phyloP scores from a whole-genome alignment of 1,284 basidiomycete species.

The Marasmius oreades region DNA sequence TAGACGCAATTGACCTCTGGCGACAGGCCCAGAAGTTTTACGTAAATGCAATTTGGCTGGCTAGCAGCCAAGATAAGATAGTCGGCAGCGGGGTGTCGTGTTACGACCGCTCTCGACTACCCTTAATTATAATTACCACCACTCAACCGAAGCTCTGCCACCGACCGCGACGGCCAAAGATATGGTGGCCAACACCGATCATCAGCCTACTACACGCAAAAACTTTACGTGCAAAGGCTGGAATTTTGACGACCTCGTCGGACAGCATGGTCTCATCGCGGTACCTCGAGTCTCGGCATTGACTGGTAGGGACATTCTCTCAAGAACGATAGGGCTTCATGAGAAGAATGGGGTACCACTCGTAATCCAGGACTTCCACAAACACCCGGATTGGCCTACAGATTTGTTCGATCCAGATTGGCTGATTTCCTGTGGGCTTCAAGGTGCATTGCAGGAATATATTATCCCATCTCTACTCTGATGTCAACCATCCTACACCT shows the following conservation, averaged over 20 bases:
- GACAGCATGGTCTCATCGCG: slow-evolving; percentile 35
- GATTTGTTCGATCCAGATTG: slow-evolving; percentile 53
- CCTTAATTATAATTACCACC: no score
- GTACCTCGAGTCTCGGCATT: slow-evolving; percentile 43
- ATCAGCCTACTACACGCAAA: not conserved
- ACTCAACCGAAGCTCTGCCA: no score
- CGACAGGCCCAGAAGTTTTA: no score
- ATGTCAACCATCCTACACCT: not conserved
- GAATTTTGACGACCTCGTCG: slow-evolving; percentile 39
- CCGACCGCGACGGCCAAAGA: no score
- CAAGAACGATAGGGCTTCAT: slow-evolving; percentile 35
- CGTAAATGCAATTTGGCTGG: no score
- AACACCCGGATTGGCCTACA: slow-evolving; percentile 47
- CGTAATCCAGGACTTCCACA: slow-evolving; percentile 57
- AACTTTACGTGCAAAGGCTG: slow-evolving; percentile 39
- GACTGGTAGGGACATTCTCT: slow-evolving; percentile 23
- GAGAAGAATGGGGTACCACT: slow-evolving; percentile 54
- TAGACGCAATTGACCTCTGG: no score
- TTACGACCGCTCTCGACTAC: no score
- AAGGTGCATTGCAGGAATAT: slow-evolving; percentile 26
- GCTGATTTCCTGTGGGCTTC: slow-evolving; percentile 34
- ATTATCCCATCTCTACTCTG: not conserved
- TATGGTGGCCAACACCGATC: no score
- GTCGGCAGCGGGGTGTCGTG: no score
- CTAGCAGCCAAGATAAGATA: no score